Base-by-base conservation (phyloP, 306 rosid species). In the Abrus precatorius region DNA sequence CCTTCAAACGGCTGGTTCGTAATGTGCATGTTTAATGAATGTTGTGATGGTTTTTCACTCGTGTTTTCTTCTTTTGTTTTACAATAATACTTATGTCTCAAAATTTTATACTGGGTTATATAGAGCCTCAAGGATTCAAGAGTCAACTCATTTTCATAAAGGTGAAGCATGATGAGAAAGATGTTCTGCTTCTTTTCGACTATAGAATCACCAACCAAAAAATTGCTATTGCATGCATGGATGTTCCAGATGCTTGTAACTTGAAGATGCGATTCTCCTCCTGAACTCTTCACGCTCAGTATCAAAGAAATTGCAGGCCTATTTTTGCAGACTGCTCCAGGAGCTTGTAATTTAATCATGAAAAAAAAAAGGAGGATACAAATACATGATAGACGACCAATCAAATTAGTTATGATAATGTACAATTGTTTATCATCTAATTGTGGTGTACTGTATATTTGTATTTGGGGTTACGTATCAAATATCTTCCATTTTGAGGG, bases 1-100 rank as follows among this genome's bases (percentile, higher is more conserved):
- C 97, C 84, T 94, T 94, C 93, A 92, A 92, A 84, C 97, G 97
- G 59, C 85, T 92, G 97, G 98, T 92, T 43, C 52, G 93, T 89
- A 60, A 40, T 69, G 59, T 44, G 54, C 60, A 68, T 77, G 10
- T 67, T 74, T 63, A 59, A 53, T 80, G 63, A 64, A 12, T 10
- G 54, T 14, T 78, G 8, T 83, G 81, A 72, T 66, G 70, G 65
- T 78, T 43, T 82, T 69, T 3, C 20, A n/a, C 38, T 76, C 45
- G 34, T 70, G 38, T 80, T 79, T 73, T 81, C 4, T 61, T 77
- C 60, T 77, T 28, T 47, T 53, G 7, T 76, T 65, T 59, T 45
- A 50, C 75, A 70, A 9, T 50, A n/a, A 73, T 34, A 54, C 64
- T 73, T 20, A 40, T 38, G 48, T 72, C 43, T 50, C 43, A 63